phyloP scores from a whole-genome alignment of 1,284 basidiomycete species.

The Ganoderma leucocontextum region DNA sequence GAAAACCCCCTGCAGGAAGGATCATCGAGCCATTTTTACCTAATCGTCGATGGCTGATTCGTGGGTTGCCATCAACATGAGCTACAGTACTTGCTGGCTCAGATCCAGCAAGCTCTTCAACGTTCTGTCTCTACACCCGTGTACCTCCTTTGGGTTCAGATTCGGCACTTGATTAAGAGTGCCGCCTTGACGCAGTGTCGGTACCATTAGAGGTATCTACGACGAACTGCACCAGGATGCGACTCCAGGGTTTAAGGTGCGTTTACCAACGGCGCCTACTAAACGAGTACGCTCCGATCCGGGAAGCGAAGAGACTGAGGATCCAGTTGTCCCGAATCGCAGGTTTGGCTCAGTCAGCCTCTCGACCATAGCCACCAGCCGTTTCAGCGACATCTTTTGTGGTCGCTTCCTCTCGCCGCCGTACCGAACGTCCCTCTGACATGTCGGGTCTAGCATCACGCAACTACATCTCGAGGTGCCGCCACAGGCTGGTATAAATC shows the following conservation, averaged over 20 bases:
- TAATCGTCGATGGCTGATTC: background rate
- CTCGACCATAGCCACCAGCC: background rate
- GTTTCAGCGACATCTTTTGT: background rate
- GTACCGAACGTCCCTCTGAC: background rate
- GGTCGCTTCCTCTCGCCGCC: background rate
- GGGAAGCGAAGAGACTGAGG: background rate
- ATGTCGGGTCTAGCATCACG: constrained; percentile 1
- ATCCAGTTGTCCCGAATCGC: background rate
- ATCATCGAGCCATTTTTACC: background rate
- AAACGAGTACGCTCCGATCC: background rate
- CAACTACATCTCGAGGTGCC: background rate
- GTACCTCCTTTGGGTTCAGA: background rate
- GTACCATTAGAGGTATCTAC: background rate
- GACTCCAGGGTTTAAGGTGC: background rate
- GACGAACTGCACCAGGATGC: background rate
- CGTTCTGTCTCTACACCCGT: background rate
- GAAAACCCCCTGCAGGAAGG: background rate
- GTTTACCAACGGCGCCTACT: background rate
- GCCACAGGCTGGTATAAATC: background rate
- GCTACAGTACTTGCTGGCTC: background rate
- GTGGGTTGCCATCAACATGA: no score
- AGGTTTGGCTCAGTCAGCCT: background rate
- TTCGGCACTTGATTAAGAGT: no score
- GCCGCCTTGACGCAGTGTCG: background rate
- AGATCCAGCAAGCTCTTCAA: background rate